Evolutionary conservation across 2,329 filamentous ascomycete species (phyloP).

Genomic region (Chaetomium strumarium): DNA sequence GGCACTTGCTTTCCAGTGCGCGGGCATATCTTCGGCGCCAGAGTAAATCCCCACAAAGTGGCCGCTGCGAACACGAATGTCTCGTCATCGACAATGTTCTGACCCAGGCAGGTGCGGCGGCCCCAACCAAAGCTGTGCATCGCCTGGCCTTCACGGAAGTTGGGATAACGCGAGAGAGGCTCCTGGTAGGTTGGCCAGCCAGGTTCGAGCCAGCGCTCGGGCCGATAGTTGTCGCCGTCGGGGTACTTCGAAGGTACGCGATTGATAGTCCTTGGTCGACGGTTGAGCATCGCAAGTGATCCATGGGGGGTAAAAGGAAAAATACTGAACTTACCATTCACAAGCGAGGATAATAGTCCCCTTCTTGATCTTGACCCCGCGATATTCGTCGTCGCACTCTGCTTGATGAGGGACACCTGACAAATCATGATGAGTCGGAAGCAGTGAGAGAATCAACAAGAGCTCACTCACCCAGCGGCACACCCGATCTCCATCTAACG

Average conservation of each 20-base stretch:
- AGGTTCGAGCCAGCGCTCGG: constrained; percentile 58
- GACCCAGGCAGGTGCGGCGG: constrained; percentile 56
- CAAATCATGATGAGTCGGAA: background rate
- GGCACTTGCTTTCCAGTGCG: constrained; percentile 37
- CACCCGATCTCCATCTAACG: constrained; percentile 51
- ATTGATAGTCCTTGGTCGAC: constrained; percentile 44
- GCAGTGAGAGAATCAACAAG: no score
- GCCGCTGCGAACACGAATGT: constrained; percentile 45
- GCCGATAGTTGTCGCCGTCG: constrained; percentile 56
- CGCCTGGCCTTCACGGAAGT: constrained; percentile 50
- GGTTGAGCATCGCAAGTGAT: background rate
- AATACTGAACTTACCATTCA: constrained; percentile 40
- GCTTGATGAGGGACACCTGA: constrained; percentile 46
- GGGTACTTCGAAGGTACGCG: constrained; percentile 55
- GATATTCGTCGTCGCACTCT: constrained; percentile 41
- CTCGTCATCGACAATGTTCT: constrained; percentile 57
- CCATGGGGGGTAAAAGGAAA: no score
- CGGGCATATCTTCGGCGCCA: constrained; percentile 36
- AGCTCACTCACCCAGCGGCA: constrained; percentile 40
- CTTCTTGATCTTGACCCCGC: constrained; percentile 43
- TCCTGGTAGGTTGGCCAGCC: constrained; percentile 59
- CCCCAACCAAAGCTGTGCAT: constrained; percentile 63
- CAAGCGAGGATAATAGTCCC: constrained; percentile 45
- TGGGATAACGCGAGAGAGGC: constrained; percentile 57
- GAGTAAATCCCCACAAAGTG: constrained; percentile 45